phyloP scores from a whole-genome alignment of 768 basidiomycete species.

The Mycena pura region DNA sequence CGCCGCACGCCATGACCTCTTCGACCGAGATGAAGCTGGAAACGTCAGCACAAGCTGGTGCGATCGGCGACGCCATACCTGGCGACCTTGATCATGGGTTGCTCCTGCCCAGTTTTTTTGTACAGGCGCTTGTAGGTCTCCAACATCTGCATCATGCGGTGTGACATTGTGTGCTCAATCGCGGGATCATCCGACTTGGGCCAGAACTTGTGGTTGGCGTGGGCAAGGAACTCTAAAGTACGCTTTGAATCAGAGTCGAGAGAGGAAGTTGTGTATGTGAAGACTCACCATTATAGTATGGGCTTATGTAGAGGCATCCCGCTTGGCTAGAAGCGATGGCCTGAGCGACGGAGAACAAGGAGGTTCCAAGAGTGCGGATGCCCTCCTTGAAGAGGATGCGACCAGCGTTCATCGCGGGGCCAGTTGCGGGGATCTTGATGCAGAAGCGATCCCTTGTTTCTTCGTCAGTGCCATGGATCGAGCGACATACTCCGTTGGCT shows the following conservation, averaged over 20 bases:
- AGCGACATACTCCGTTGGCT: not conserved
- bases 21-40: conserved; percentile 21
- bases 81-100: conserved; percentile 37
- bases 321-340: conserved; percentile 54
- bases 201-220: conserved; percentile 40
- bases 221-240: conserved; percentile 40
- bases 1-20: conserved; percentile 25
- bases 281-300: conserved; percentile 52
- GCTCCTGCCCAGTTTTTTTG: conserved; percentile 38
- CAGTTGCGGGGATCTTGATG: conserved; percentile 56
- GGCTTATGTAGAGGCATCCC: conserved; percentile 50
- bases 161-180: conserved; percentile 40
- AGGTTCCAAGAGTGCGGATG: conserved; percentile 54
- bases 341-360: conserved; percentile 52
- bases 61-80: not conserved
- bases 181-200: conserved; percentile 41
- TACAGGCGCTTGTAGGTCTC: conserved; percentile 40
- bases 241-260: not conserved
- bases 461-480: not conserved
- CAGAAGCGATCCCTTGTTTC: conserved; percentile 44
- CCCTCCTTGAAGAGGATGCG: conserved; percentile 45
- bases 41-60: not conserved
- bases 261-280: conserved; percentile 1
- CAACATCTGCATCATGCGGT: conserved; percentile 33
- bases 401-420: conserved; percentile 50